Conservation (phyloP, 768 basidiomycete genomes). For the Amanita fuliginea region DNA sequence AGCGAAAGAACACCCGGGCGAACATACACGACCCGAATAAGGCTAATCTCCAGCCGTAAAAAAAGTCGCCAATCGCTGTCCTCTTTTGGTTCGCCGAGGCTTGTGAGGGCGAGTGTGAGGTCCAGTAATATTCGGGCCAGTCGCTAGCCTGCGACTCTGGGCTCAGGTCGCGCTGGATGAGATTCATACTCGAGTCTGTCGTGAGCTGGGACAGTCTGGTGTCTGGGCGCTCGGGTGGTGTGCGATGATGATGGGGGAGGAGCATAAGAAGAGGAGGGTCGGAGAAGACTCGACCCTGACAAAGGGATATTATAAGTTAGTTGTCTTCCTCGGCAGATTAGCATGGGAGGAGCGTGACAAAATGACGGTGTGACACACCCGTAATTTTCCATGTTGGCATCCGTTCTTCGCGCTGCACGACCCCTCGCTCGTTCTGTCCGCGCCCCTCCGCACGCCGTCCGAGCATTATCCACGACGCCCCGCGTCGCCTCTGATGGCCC, state of each 20-base stretch:
- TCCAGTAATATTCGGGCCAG: constrained; percentile 14
- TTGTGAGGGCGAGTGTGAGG: constrained; percentile 1
- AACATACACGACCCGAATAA: constrained; percentile 46
- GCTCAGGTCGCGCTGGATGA: constrained; percentile 11
- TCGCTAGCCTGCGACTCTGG: constrained; percentile 8
- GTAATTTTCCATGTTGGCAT: constrained; percentile 27
- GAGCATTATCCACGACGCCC: constrained; percentile 50
- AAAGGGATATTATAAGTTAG: not conserved
- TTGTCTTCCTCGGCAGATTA: no score
- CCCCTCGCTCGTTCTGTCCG: constrained; percentile 22
- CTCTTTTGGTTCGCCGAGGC: not conserved
- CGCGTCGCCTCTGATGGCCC: constrained; percentile 43
- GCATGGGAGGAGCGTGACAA: constrained; percentile 12
- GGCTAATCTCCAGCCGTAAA: constrained; percentile 41
- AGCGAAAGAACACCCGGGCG: constrained; percentile 1
- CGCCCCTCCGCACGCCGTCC: constrained; percentile 24
- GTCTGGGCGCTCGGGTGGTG: constrained; percentile 1
- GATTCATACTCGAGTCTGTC: constrained; percentile 10
- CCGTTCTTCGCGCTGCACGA: constrained; percentile 34
- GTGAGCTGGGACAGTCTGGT: constrained; percentile 9
- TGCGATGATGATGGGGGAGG: not conserved
- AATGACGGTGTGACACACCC: constrained; percentile 11
- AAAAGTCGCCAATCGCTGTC: not conserved
- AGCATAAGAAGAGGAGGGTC: not conserved
- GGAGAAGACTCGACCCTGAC: not conserved